These are phyloP conservation scores for Protea cynaroides DNA, from an alignment of 164 flowering plant genomes.

Conservation along the genomic window DNA sequence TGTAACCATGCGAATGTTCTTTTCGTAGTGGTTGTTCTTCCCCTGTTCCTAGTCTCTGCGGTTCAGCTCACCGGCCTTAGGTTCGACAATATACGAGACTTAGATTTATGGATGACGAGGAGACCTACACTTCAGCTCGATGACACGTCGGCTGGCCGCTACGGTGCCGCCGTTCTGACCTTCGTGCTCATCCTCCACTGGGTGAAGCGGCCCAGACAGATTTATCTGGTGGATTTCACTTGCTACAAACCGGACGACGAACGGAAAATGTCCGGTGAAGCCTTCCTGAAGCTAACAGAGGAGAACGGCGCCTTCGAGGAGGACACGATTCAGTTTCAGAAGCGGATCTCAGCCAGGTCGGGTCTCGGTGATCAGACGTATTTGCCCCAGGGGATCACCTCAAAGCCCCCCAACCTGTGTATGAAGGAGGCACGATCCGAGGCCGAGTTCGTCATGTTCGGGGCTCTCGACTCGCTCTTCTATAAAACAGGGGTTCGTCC, in stretches of 20 bases:
- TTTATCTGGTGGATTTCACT: slow-evolving; percentile 64
- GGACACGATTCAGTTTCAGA: slow-evolving; percentile 55
- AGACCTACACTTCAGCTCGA: slow-evolving; percentile 8
- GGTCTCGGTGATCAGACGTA: slow-evolving; percentile 86
- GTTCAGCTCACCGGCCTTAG: slow-evolving; percentile 2
- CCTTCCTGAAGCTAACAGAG: slow-evolving; percentile 62
- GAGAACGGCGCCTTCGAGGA: slow-evolving; percentile 45
- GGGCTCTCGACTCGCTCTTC: slow-evolving; percentile 62
- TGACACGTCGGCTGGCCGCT: slow-evolving; percentile 8
- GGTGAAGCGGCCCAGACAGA: slow-evolving; percentile 42
- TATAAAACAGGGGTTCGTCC: slow-evolving; percentile 54
- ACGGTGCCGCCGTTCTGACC: slow-evolving; percentile 18
- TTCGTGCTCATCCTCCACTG: slow-evolving; percentile 38
- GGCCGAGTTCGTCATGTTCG: slow-evolving; percentile 83
- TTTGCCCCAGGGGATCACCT: slow-evolving; percentile 50
- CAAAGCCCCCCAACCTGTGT: slow-evolving; percentile 52
- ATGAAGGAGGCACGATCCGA: slow-evolving; percentile 70
- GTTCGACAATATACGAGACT: background rate
- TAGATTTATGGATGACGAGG: slow-evolving; percentile 4
- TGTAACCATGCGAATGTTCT: slow-evolving; percentile 11
- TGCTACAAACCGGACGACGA: slow-evolving; percentile 71
- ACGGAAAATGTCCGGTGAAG: slow-evolving; percentile 42
- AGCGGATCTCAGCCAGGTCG: slow-evolving; percentile 45
- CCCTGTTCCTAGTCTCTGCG: background rate
- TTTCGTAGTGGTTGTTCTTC: background rate